These are phyloP conservation scores for Athelia sp. DNA, from an alignment of 1,284 basidiomycete species.

Conservation along the genomic window DNA sequence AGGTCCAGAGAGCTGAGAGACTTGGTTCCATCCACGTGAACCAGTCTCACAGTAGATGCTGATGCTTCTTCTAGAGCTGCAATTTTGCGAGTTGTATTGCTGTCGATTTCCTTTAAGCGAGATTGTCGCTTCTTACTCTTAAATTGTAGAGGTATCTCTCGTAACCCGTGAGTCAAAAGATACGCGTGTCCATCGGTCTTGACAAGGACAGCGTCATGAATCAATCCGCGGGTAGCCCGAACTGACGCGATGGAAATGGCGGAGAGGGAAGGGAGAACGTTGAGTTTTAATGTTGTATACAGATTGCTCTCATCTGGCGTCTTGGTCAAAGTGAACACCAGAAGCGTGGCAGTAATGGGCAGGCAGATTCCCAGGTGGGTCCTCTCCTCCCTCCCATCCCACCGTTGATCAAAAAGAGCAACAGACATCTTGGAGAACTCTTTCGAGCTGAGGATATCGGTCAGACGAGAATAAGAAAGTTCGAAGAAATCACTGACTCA, in stretches of 20 bases:
- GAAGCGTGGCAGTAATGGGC: slow-evolving; percentile 39
- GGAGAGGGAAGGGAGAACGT: slow-evolving; percentile 32
- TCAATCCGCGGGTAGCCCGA: slow-evolving; percentile 51
- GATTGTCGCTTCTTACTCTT: slow-evolving; percentile 14
- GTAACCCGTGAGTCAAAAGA: slow-evolving; percentile 57
- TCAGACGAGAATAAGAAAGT: slow-evolving; percentile 4
- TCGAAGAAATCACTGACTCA: slow-evolving; percentile 41
- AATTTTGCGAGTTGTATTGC: slow-evolving; percentile 24
- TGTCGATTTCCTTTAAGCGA: slow-evolving; percentile 18
- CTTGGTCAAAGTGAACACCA: slow-evolving; percentile 42
- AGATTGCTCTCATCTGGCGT: slow-evolving; percentile 32
- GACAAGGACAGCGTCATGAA: slow-evolving; percentile 68
- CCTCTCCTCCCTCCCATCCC: slow-evolving; percentile 45
- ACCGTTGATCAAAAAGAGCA: slow-evolving; percentile 62
- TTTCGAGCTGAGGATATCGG: slow-evolving; percentile 22
- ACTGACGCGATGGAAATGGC: slow-evolving; percentile 55
- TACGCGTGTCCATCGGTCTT: slow-evolving; percentile 45
- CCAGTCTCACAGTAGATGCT: slow-evolving; percentile 39
- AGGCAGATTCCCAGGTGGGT: slow-evolving; percentile 57
- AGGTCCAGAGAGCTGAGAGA: slow-evolving; percentile 45
- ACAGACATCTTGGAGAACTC: slow-evolving; percentile 46
- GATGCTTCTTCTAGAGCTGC: slow-evolving; percentile 35
- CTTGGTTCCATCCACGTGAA: slow-evolving; percentile 42
- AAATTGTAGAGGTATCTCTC: slow-evolving; percentile 37
- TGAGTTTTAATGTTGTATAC: slow-evolving; percentile 29